Percentiles rank a stretch among this genome's conserved stretches.
These are phyloP conservation scores for Penicillium bialowiezense DNA, from an alignment of 495 filamentous ascomycete genomes.

Conservation along the genomic window DNA sequence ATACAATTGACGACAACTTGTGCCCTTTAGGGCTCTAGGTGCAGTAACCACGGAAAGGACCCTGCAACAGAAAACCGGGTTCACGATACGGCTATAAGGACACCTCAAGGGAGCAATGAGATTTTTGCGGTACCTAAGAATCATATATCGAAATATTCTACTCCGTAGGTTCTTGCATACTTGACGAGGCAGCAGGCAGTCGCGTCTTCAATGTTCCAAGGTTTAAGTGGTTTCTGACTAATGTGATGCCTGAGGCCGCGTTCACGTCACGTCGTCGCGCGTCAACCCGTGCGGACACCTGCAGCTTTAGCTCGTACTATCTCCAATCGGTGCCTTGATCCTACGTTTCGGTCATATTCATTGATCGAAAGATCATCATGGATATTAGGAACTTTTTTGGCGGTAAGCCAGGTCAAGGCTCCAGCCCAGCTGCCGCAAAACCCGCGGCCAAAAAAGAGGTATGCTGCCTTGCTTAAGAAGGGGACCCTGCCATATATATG, in stretches of 20 bases:
- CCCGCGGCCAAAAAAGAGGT: slow-evolving; percentile 41
- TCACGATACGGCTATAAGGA: too few relatives aligned
- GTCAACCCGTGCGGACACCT: slow-evolving; percentile 16
- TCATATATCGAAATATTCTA: too few relatives aligned
- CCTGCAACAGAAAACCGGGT: too few relatives aligned
- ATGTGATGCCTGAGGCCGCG: background rate
- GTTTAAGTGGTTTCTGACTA: background rate
- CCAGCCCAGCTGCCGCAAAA: slow-evolving; percentile 26
- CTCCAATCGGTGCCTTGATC: background rate
- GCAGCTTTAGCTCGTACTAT: slow-evolving; percentile 2
- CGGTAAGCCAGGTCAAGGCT: slow-evolving; percentile 42
- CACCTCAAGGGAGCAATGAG: too few relatives aligned
- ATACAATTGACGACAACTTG: too few relatives aligned
- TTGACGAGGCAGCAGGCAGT: too few relatives aligned
- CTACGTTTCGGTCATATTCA: background rate
- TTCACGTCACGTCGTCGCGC: slow-evolving; percentile 24
- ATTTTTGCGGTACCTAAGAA: too few relatives aligned
- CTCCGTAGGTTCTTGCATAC: too few relatives aligned
- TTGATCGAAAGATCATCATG: slow-evolving; percentile 43
- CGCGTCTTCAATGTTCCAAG: too few relatives aligned
- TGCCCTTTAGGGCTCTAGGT: too few relatives aligned
- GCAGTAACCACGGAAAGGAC: too few relatives aligned
- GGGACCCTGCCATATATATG: background rate
- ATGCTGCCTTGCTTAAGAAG: slow-evolving; percentile 11
- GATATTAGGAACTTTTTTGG: slow-evolving; percentile 84